Percentiles rank a stretch among this genome's conserved stretches.
These are phyloP conservation scores for Thuja plicata DNA, from an alignment of 83 land plant genomes.

Conservation along the genomic window DNA sequence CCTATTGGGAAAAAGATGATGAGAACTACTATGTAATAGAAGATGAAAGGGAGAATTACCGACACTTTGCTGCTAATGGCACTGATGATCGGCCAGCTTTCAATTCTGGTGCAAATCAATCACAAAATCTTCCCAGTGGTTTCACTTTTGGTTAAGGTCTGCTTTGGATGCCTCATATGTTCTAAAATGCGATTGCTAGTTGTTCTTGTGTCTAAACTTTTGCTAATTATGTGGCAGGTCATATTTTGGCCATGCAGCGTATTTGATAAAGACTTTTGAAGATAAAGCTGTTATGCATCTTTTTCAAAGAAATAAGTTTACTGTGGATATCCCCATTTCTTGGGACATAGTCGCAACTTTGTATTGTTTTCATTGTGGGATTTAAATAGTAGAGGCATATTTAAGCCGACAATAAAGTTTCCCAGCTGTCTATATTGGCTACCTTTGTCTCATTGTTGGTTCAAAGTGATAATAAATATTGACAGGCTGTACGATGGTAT, in stretches of 20 bases:
- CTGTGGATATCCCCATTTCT: not conserved
- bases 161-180: not conserved
- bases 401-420: not conserved
- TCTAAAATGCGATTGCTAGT: not conserved
- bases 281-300: not conserved
- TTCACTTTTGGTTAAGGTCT: conserved; percentile 38
- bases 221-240: not conserved
- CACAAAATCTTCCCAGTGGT: conserved; percentile 34
- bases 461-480: not conserved
- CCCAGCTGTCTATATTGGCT: not conserved
- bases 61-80: conserved; percentile 9
- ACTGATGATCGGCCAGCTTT: conserved; percentile 5
- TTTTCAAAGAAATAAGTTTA: not conserved
- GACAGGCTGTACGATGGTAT: not conserved
- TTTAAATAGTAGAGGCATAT: not conserved
- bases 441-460: not conserved
- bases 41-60: not conserved
- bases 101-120: conserved; percentile 21
- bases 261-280: not conserved
- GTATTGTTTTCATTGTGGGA: not conserved
- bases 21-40: conserved; percentile 21
- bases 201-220: not conserved
- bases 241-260: not conserved
- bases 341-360: not conserved
- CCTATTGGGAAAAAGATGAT: conserved; percentile 52